Conservation (phyloP, 2,329 filamentous ascomycete species). For the Phoma sp. region DNA sequence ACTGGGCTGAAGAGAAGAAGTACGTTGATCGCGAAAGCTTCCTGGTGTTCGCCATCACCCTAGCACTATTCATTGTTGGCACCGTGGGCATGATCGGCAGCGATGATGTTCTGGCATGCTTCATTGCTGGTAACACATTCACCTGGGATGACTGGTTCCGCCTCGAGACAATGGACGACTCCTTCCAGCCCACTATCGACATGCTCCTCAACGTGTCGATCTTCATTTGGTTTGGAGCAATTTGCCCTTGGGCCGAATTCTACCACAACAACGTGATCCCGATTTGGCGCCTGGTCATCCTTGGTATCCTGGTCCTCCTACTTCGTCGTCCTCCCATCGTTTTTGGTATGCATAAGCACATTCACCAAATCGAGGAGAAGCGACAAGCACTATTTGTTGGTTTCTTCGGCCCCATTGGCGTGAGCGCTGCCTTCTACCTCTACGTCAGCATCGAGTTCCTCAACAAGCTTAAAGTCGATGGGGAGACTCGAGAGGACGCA, state of each 20-base stretch:
- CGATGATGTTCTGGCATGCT: conserved; percentile 90
- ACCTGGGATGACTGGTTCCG: conserved; percentile 93
- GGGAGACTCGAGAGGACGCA: conserved; percentile 69
- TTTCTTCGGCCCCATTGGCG: conserved; percentile 92
- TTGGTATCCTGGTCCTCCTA: conserved; percentile 78
- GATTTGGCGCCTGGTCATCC: conserved; percentile 72
- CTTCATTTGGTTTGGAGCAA: conserved; percentile 78
- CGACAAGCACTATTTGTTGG: conserved; percentile 84
- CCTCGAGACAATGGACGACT: conserved; percentile 85
- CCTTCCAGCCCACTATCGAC: conserved; percentile 90
- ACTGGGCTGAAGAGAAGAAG: conserved; percentile 80
- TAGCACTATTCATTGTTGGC: conserved; percentile 85
- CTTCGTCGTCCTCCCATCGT: conserved; percentile 80
- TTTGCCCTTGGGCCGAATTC: conserved; percentile 81
- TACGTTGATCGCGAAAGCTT: conserved; percentile 90
- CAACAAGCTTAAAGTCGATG: conserved; percentile 62
- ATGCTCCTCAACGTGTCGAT: conserved; percentile 90
- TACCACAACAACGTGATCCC: conserved; percentile 71
- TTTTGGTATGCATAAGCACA: conserved; percentile 73
- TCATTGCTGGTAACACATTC: conserved; percentile 88
- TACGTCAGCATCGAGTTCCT: conserved; percentile 83
- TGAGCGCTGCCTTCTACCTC: conserved; percentile 88
- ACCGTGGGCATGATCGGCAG: conserved; percentile 87
- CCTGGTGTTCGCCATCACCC: conserved; percentile 81
- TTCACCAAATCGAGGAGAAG: conserved; percentile 77